Percentiles rank a stretch among this genome's conserved stretches.
Evolutionary conservation across 768 basidiomycete genomes (phyloP).

Genomic region (Panaeolus cyanescens): DNA sequence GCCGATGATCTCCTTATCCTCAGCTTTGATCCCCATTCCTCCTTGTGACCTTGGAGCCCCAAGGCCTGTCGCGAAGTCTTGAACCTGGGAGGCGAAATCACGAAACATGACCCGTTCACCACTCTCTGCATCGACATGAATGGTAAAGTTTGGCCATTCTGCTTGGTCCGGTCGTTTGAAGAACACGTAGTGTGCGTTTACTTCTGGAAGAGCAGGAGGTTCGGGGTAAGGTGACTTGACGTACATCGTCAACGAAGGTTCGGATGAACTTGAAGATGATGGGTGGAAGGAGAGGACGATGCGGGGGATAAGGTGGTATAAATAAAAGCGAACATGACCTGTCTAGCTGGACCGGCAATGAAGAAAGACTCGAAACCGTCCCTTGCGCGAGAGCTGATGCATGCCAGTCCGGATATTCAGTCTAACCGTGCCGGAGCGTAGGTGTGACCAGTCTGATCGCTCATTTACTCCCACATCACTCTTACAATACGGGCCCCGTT

Average conservation of each 20-base stretch:
- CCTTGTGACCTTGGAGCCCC: constrained; percentile 46
- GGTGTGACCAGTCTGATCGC: not conserved
- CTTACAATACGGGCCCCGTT: not conserved
- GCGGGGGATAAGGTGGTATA: constrained; percentile 1
- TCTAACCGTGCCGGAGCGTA: not conserved
- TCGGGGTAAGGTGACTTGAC: constrained; percentile 60
- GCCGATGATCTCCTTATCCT: constrained; percentile 61
- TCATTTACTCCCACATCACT: not conserved
- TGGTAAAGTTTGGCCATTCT: constrained; percentile 54
- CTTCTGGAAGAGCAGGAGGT: constrained; percentile 46
- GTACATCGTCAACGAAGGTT: constrained; percentile 38
- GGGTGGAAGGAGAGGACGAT: not conserved
- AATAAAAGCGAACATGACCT: not conserved
- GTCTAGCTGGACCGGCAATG: not conserved
- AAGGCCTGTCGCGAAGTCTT: constrained; percentile 59
- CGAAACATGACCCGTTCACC: constrained; percentile 45
- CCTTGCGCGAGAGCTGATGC: not conserved
- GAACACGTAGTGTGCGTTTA: constrained; percentile 57
- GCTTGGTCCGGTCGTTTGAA: constrained; percentile 57
- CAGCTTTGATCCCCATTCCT: constrained; percentile 53
- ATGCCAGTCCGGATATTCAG: not conserved
- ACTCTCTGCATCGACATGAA: constrained; percentile 58
- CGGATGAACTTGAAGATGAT: not conserved
- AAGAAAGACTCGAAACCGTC: not conserved
- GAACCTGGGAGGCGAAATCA: constrained; percentile 52